phyloP scores from a whole-genome alignment of 768 basidiomycete genomes.

The Albatrellus ellisii region DNA sequence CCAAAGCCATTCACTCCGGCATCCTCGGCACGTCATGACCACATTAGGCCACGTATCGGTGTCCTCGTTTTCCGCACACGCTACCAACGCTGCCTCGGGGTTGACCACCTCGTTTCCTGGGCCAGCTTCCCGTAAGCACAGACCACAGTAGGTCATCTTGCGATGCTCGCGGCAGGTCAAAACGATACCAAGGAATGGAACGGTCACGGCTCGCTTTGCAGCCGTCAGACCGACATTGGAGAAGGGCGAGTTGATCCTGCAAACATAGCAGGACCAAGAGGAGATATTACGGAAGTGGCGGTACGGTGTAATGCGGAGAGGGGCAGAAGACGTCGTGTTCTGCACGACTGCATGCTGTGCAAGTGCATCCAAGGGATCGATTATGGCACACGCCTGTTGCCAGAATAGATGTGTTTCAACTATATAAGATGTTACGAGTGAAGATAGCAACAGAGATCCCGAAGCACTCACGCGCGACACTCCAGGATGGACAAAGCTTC shows the following conservation, averaged over 20 bases:
- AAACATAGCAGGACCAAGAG: constrained; percentile 43
- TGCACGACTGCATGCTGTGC: constrained; percentile 33
- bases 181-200: constrained; percentile 32
- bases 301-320: constrained; percentile 28
- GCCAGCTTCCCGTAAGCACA: constrained; percentile 56
- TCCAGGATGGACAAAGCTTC: constrained; percentile 11
- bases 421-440: constrained; percentile 17
- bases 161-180: constrained; percentile 53
- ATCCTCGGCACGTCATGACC: constrained; percentile 54
- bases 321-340: constrained; percentile 15
- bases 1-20: constrained; percentile 57
- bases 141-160: constrained; percentile 46
- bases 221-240: constrained; percentile 34
- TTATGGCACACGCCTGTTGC: constrained; percentile 44
- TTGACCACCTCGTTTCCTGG: constrained; percentile 21
- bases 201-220: constrained; percentile 33
- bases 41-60: constrained; percentile 51
- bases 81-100: constrained; percentile 22
- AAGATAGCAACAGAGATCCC: constrained; percentile 11
- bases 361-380: constrained; percentile 51
- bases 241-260: constrained; percentile 52
- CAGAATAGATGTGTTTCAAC: constrained; percentile 64
- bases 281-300: constrained; percentile 52
- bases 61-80: constrained; percentile 60
- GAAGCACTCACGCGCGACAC: constrained; percentile 11